Conservation (phyloP, 2,329 filamentous ascomycete genomes). For the Talaromyces pinophilus region DNA sequence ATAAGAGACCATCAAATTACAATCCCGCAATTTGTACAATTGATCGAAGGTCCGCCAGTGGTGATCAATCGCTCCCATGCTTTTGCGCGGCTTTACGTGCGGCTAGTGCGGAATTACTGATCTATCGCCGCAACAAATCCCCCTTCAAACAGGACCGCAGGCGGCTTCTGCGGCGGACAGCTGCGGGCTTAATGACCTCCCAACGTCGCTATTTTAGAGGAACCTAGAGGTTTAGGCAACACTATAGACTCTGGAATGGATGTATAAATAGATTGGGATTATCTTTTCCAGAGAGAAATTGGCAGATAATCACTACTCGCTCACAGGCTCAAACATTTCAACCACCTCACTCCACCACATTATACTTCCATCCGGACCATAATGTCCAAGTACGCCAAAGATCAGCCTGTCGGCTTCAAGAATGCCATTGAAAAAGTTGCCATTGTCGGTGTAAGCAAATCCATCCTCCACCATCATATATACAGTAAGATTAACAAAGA, state of each 20-base stretch:
- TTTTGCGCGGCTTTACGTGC: neutral
- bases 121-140: neutral
- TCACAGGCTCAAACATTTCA: neutral
- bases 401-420: slow-evolving; percentile 11
- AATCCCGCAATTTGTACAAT: neutral
- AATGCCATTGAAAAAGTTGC: slow-evolving; percentile 43
- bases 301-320: neutral
- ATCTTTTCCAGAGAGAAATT: neutral
- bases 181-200: neutral
- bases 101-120: slow-evolving; percentile 3
- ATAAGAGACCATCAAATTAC: neutral
- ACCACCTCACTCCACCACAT: neutral
- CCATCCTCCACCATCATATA: neutral
- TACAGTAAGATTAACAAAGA: neutral
- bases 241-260: neutral
- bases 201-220: neutral
- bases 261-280: neutral
- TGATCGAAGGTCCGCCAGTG: neutral
- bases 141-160: neutral
- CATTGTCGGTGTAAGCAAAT: slow-evolving; percentile 39
- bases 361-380: neutral
- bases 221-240: neutral
- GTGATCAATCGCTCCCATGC: neutral
- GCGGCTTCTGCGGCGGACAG: neutral
- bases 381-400: slow-evolving; percentile 12